Evolutionary conservation across 768 basidiomycete genomes (phyloP), one percentile per base, ranked within the genome.

Genomic region (Xerocomus brunneocitrinus): DNA sequence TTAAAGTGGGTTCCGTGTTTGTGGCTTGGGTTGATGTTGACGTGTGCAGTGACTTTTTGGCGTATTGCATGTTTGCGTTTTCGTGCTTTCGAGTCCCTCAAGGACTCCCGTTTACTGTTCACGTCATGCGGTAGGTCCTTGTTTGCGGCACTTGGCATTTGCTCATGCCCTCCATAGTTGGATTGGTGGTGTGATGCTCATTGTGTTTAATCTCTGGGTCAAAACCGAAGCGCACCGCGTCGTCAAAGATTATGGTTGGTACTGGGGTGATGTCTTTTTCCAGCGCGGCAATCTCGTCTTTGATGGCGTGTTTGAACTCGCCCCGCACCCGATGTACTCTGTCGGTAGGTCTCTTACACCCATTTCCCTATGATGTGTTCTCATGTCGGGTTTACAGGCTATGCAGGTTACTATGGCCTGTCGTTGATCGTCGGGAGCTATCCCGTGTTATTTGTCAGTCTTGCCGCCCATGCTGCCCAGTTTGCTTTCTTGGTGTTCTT

Each of bases 191-290:
- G 67, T 90, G 55, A 79, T 82, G 0, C 74, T 99, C 25, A 93
- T 98, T 66, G 80, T 79, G 22, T 98, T 98, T 78, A 98, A 99
- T 69, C 79, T 98, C 34, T 98, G 95, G 94, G 93, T 99, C 57
- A 99, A 99, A 68, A 90, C 89, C 2, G 95, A 98, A 65, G 97
- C 97, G 0, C 97, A 99, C 68, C 81, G 92, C 50, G 92, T 98
- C 46, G 94, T 98, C 56, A 98, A 97, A 62, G 95, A 98, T 64
- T 98, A 95, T 60, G 95, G 94, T 14, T 98, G 93, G 94, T 98
- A 94, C 68, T 93, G 92, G 92, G 94, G 91, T 9, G 91, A 93
- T 60, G 85, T 85, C 53, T 93, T 93, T 73, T 92, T 93, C 75
- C 89, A 91, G 68, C 85, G 90, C n/a, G 91, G 91, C 40, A 85